These are phyloP conservation scores for Nannochloris sp. DNA, from an alignment of 139 green algal genomes.

Conservation along the genomic window DNA sequence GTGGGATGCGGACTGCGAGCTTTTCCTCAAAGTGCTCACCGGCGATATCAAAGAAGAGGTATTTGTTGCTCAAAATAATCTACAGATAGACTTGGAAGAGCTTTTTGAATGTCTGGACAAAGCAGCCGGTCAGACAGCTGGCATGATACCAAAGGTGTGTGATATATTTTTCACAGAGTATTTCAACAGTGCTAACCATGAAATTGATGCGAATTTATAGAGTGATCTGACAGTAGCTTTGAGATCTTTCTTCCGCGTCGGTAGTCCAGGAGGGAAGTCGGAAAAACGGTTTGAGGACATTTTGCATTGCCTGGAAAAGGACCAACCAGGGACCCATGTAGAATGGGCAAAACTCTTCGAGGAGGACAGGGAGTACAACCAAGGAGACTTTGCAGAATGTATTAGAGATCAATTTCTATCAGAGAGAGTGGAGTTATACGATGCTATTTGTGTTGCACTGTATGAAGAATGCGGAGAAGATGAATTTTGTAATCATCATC, in stretches of 20 bases:
- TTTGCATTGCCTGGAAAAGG: slow-evolving; percentile 41
- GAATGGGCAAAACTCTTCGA: slow-evolving; percentile 47
- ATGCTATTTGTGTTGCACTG: slow-evolving; percentile 29
- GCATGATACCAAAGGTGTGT: slow-evolving; percentile 25
- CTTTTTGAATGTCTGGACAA: slow-evolving; percentile 33
- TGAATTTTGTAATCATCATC: slow-evolving; percentile 22
- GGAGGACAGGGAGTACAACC: slow-evolving; percentile 55
- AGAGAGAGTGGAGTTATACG: slow-evolving; percentile 37
- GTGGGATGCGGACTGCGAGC: slow-evolving; percentile 57
- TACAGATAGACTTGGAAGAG: slow-evolving; percentile 34
- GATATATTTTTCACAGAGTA: not conserved
- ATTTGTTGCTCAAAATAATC: slow-evolving; percentile 33
- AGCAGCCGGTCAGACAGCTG: slow-evolving; percentile 13
- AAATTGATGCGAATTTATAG: not conserved
- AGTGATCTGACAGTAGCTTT: slow-evolving; percentile 29
- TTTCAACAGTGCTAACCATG: not conserved
- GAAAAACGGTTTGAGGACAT: slow-evolving; percentile 38
- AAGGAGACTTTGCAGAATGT: slow-evolving; percentile 52
- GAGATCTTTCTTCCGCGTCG: slow-evolving; percentile 35
- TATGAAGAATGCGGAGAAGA: slow-evolving; percentile 22
- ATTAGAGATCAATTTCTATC: slow-evolving; percentile 47
- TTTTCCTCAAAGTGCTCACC: slow-evolving; percentile 50
- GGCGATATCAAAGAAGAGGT: slow-evolving; percentile 50
- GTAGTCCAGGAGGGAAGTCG: slow-evolving; percentile 33
- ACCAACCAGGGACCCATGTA: slow-evolving; percentile 31